Base-by-base conservation (phyloP, 1,284 basidiomycete genomes). In the Pascua guehoae region DNA sequence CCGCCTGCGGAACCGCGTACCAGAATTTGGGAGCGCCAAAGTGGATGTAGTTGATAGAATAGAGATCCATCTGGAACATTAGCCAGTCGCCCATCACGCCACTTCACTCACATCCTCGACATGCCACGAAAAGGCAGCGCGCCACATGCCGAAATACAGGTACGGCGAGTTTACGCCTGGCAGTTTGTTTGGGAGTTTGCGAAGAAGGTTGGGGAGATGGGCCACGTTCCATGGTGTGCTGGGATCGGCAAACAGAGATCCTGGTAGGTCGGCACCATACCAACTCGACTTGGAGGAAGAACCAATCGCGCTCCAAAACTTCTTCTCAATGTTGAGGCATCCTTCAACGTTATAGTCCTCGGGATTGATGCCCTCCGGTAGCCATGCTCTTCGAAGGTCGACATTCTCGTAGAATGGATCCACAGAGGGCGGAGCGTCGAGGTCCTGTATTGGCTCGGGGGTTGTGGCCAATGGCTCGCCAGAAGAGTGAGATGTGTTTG, bases 131-230 rank as follows among this genome's bases (percentile, higher is more conserved):
- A 98, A 96, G 0, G 92, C 94, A 14, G 96, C 95, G 52, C 92
- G 83, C 95, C 95, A 99, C 92, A 97, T 97, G 64, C 95, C 95
- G 76, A 96, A 98, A 77, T 98, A 98, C 5, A 98, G 84, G 74
- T 98, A 98, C 0, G 95, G 95, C 1, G 92, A 89, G 70, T 98
- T 98, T 51, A 99, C 95, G 36, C 95, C 95, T 0, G 94, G 94
- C 32, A 98, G 80, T 54, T 76, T 73, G 49, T 73, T 70, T 12
- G 96, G 81, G 14, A 92, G 86, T 8, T 47, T 48, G 15, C 87
- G 87, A 39, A 98, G 83, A 2, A 93, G 81, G 47, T 93, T 97
- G 38, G 89, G 88, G 12, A 99, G 84, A 71, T 86, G 82, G 1
- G 88, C 91, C 16, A 98, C 94, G 71, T 98, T 98, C 96, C 96